Base-by-base conservation (phyloP, 1,139 yeast species). In the Yamadazyma sp. region DNA sequence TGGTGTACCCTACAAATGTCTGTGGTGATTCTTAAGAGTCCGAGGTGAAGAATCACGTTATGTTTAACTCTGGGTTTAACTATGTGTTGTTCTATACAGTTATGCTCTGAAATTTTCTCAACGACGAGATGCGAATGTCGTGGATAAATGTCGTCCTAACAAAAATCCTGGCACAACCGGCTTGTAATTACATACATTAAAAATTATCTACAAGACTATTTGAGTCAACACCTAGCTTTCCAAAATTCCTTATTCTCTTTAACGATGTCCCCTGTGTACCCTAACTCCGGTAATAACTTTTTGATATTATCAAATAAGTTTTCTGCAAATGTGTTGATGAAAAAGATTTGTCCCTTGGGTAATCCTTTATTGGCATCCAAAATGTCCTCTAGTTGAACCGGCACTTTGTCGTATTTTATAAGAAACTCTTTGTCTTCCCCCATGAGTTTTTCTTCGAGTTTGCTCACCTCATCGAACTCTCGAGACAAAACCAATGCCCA, bases 401-500 rank as follows among this genome's bases (percentile, higher is more conserved):
- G 77, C 37, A 58, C 52, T 43, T 54, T 51, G 26, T 52, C 47
- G 54, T 69, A 67, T 16, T 41, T 34, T n/a, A 65, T 52, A 23
- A 58, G 61, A 25, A 46, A 43, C n/a, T 40, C 34, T 10, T 38
- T 30, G n/a, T 20, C 29, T n/a, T 30, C 20, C 27, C 40, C 43
- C 17, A 40, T 30, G n/a, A 77, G 52, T 38, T 67, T 59, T 23
- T 61, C 58, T 46, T 82, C 87, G 35, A 88, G 64, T 29, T 59
- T 59, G 6, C 72, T 67, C 37, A 88, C 80, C 55, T 86, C 92
- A 34, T 73, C 76, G 52, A 89, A 86, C 60, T 90, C 97, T 47
- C 85, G 67, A 1, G 84, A 74, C 36, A 90, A 72, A 9, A 82
- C 80, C 47, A 78, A 67, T 4, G 96, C 96, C 97, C 97, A 90